Evolutionary conservation across 208 protist species (phyloP).

Genomic region (Leishmania lainsoni): DNA sequence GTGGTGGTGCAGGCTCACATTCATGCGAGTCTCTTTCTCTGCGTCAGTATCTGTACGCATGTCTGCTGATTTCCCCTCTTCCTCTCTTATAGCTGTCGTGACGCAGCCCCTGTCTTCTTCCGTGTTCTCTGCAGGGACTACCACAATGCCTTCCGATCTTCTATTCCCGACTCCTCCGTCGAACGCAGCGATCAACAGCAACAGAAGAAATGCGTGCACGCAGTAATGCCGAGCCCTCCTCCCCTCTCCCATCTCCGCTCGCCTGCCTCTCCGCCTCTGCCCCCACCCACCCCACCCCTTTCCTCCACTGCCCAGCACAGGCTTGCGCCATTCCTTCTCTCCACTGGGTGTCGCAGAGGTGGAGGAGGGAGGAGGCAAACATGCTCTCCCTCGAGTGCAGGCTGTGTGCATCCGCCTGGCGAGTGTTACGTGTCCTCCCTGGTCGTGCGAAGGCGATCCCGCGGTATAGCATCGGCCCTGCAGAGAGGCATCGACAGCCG

Average conservation of each 20-base stretch:
- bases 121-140: too few relatives aligned
- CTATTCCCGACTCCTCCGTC: not conserved
- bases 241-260: not conserved
- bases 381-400: not conserved
- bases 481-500: not conserved
- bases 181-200: not conserved
- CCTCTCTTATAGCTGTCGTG: not conserved
- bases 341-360: not conserved
- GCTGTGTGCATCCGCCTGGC: not conserved
- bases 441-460: not conserved
- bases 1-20: too few relatives aligned
- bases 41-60: not conserved
- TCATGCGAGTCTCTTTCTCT: too few relatives aligned
- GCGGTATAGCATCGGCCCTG: not conserved
- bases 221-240: not conserved
- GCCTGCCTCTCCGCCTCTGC: not conserved
- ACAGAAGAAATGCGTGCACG: not conserved
- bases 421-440: not conserved
- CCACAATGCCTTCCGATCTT: too few relatives aligned
- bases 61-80: not conserved
- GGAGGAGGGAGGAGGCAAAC: not conserved
- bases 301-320: not conserved
- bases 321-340: not conserved
- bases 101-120: too few relatives aligned
- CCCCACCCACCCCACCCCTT: not conserved